Evolutionary conservation across 768 basidiomycete species (phyloP), one percentile per base, ranked within the genome.

Genomic region (Sarcomyxa edulis): DNA sequence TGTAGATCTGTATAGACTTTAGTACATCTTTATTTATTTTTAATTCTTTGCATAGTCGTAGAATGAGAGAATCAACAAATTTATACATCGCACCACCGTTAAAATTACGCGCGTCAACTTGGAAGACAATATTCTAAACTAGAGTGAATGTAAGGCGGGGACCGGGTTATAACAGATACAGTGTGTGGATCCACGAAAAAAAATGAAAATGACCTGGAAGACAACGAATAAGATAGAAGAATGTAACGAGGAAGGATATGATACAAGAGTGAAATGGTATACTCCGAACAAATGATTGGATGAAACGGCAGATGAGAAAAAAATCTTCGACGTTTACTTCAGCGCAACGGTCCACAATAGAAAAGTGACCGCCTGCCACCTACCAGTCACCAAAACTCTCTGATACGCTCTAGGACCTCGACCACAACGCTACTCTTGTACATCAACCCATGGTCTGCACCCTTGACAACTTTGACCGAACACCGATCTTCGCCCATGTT

Each of bases 361-460:
- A 27, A 45, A 7, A 9, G 25, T 12, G 10, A 48, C 53, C 37
- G 37, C n/a, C n/a, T n/a, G n/a, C n/a, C n/a, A 54, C 60, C 54
- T 20, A 46, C 43, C n/a, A n/a, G n/a, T 46, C 60, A 60, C 79
- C 79, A 81, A 42, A 66, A 76, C 37, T 75, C 71, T 43, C 75
- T 62, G 27, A 85, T 61, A 43, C 72, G 69, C 59, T 93, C 90
- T 30, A 93, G 61, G 23, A 87, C 85, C 47, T 93, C 90, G 19
- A 93, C 78, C 37, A 93, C 86, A 22, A 92, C 86, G 40, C 74
- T 72, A 56, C 84, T 86, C 56, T 82, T 84, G 61, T 92, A 96
- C 89, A 99, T 91, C 38, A 99, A 68, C 35, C 81, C 83, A 59
- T 99, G 95, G 49, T 92, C 92, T 14, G 89, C 94, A 25, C 88